Conservation (phyloP, 371 early-diverging fungal species). For the Apophysomyces elegans region DNA sequence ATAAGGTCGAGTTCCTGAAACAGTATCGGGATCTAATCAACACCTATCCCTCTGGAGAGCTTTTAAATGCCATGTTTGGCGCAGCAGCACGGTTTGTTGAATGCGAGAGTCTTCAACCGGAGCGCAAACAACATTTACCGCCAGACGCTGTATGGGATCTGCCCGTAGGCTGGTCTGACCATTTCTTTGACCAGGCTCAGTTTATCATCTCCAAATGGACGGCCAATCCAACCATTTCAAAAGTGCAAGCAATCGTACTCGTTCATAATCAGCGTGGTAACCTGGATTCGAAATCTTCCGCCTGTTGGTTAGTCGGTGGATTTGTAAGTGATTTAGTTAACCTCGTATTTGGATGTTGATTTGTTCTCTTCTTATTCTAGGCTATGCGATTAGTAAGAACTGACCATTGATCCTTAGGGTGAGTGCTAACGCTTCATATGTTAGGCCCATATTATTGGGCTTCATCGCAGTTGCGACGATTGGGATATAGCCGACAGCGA, state of each 20-base stretch:
- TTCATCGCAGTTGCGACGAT: conserved; percentile 47
- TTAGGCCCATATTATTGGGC: conserved; percentile 44
- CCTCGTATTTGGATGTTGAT: not conserved
- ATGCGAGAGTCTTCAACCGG: conserved; percentile 31
- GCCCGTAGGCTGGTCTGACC: conserved; percentile 49
- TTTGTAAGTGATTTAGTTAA: conserved; percentile 15
- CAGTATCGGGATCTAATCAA: conserved; percentile 47
- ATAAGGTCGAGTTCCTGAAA: conserved; percentile 42
- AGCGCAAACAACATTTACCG: conserved; percentile 19
- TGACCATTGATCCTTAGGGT: not conserved
- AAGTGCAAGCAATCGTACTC: conserved; percentile 49
- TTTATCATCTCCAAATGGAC: conserved; percentile 29
- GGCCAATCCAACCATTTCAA: conserved; percentile 39
- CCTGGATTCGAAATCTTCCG: conserved; percentile 50
- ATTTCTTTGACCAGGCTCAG: conserved; percentile 48
- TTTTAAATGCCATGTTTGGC: conserved; percentile 55
- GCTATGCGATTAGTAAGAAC: conserved; percentile 35
- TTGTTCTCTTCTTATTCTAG: not conserved
- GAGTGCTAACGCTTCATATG: not conserved
- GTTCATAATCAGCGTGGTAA: conserved; percentile 49
- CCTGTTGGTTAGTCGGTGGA: conserved; percentile 48
- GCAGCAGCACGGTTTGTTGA: conserved; percentile 53
- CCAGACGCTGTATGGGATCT: conserved; percentile 46
- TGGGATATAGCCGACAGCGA: conserved; percentile 50
- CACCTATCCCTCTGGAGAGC: conserved; percentile 39